These are phyloP conservation scores for Geotrichum cucujoidarum DNA, from an alignment of 1,139 yeast genomes.

Conservation along the genomic window DNA sequence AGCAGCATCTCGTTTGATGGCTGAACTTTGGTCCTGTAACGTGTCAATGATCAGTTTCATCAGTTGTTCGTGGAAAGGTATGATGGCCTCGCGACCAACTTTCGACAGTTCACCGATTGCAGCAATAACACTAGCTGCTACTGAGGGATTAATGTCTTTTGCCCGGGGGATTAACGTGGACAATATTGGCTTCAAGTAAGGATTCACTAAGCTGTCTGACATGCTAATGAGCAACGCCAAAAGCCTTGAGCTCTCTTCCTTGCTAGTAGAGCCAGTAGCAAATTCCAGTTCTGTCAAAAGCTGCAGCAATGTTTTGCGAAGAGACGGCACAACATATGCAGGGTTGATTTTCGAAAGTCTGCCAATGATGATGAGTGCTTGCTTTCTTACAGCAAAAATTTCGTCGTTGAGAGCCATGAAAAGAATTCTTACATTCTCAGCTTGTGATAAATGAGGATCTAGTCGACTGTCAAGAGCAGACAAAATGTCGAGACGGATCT, in stretches of 20 bases:
- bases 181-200: conserved; percentile 84
- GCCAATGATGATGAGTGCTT: conserved; percentile 77
- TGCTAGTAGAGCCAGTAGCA: conserved; percentile 66
- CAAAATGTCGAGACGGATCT: conserved; percentile 75
- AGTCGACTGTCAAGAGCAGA: conserved; percentile 66
- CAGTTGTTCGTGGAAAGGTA: conserved; percentile 62
- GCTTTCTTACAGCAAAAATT: conserved; percentile 72
- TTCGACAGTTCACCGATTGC: conserved; percentile 89
- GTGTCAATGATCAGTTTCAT: conserved; percentile 88
- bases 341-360: conserved; percentile 83
- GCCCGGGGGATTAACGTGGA: conserved; percentile 78
- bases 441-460: conserved; percentile 91
- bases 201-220: conserved; percentile 75
- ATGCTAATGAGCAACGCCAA: conserved; percentile 69
- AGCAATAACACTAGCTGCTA: conserved; percentile 76
- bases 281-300: conserved; percentile 78
- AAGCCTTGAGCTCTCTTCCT: conserved; percentile 81
- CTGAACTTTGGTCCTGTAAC: conserved; percentile 86
- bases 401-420: conserved; percentile 93
- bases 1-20: conserved; percentile 84
- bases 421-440: conserved; percentile 77
- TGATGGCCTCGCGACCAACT: conserved; percentile 83
- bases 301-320: conserved; percentile 81
- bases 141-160: conserved; percentile 62
- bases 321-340: conserved; percentile 89